These are phyloP conservation scores for Taxillus chinensis DNA, from an alignment of 164 flowering plant genomes.

Conservation along the genomic window DNA sequence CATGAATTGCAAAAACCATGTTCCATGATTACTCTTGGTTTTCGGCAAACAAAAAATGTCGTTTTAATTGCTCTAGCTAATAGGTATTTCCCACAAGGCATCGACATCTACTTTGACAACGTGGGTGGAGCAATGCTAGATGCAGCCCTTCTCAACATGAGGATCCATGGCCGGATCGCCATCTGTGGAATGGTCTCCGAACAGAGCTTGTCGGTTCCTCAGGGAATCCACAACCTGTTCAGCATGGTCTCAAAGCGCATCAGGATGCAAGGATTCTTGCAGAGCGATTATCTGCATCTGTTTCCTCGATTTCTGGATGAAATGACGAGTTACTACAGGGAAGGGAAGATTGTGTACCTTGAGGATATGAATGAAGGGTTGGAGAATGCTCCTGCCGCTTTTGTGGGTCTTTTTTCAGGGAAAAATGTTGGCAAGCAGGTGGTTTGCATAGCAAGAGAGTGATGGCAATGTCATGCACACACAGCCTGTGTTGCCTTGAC, in stretches of 20 bases:
- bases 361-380: slow-evolving; percentile 57
- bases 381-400: slow-evolving; percentile 50
- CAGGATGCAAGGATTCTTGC: slow-evolving; percentile 45
- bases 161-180: slow-evolving; percentile 42
- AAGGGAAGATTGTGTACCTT: slow-evolving; percentile 48
- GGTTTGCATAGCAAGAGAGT: slow-evolving; percentile 35
- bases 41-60: background rate
- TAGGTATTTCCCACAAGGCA: slow-evolving; percentile 60
- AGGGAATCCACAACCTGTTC: slow-evolving; percentile 32
- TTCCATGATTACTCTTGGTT: too few relatives aligned
- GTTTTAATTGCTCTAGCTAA: background rate
- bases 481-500: too few relatives aligned
- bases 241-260: slow-evolving; percentile 28
- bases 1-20: too few relatives aligned
- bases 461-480: slow-evolving; percentile 8
- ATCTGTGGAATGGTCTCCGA: slow-evolving; percentile 58
- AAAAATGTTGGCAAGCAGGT: slow-evolving; percentile 65
- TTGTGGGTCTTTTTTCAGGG: slow-evolving; percentile 48
- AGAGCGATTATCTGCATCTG: slow-evolving; percentile 40
- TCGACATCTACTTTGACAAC: slow-evolving; percentile 65
- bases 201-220: slow-evolving; percentile 15
- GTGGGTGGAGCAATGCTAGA: slow-evolving; percentile 69
- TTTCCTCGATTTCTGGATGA: slow-evolving; percentile 40
- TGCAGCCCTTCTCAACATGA: slow-evolving; percentile 58
- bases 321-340: slow-evolving; percentile 22